phyloP scores from a whole-genome alignment of 2,329 filamentous ascomycete species.

The Triangularia setosa region DNA sequence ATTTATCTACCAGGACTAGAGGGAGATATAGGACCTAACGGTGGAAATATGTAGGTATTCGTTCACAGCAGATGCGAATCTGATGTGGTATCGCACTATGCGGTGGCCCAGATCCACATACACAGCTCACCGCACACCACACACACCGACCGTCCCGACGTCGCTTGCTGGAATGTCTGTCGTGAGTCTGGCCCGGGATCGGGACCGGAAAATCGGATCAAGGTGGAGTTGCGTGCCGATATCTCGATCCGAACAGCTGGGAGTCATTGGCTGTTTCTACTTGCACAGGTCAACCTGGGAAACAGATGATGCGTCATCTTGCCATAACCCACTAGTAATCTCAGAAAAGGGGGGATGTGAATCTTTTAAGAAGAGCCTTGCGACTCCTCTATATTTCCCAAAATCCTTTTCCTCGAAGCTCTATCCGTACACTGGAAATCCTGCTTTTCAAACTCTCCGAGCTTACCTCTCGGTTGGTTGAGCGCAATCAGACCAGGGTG shows the following conservation, averaged over 20 bases:
- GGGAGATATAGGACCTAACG: too few relatives aligned
- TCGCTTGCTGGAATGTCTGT: not conserved
- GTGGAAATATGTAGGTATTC: not conserved
- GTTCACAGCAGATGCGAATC: not conserved
- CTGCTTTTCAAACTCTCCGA: not conserved
- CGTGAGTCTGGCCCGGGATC: constrained; percentile 1
- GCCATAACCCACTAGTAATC: not conserved
- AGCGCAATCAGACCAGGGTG: not conserved
- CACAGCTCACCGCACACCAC: not conserved
- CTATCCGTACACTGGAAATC: not conserved
- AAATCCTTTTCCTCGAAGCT: not conserved
- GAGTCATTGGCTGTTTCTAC: not conserved
- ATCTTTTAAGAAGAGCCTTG: not conserved
- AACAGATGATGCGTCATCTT: not conserved
- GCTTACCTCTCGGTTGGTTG: not conserved
- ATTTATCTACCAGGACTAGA: too few relatives aligned
- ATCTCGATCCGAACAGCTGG: not conserved
- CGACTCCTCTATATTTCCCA: not conserved
- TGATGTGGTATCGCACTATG: not conserved
- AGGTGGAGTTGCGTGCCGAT: not conserved
- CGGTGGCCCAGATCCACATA: not conserved
- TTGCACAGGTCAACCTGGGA: too few relatives aligned
- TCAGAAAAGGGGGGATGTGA: not conserved
- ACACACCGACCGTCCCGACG: not conserved
- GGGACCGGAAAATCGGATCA: constrained; percentile 2